Evolutionary conservation across 495 filamentous ascomycete species (phyloP), one percentile per base, ranked within the genome.

Genomic region (Aspergillus leporis): DNA sequence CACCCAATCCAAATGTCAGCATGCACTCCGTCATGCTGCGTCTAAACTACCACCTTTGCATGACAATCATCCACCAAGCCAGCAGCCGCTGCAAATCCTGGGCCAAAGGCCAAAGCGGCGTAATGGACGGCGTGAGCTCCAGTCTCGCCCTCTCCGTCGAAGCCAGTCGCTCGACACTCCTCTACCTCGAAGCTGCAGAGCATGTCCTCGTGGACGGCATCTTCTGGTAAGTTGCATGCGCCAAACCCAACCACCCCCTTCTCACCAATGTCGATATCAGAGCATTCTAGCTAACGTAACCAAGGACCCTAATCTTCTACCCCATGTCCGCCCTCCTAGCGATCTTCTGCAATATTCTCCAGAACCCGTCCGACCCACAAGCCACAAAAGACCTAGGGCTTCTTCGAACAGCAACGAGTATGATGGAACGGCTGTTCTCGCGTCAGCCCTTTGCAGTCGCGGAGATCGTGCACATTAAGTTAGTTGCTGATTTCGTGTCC

Each of bases 51-150:
- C 79, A 82, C 45, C 67, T 81, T 34, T 78, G 80, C 55, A 72
- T 83, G 66, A 76, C 73, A 5, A 75, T 78, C 21, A 82, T 84
- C 55, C 81, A 83, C 59, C 68, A 75, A 19, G 79, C 81, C 8
- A 82, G 78, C 48, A 77, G 76, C 19, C 61, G 79, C 12, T 82
- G 77, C 61, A 68, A 74, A 32, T 66, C 78, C 28, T 77, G 70
- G 74, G 57, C 56, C 16, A 63, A 72, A 3, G 67, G 64, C 14
- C 67, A 66, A 30, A 70, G 67, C 50, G 72, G 74, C 32, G 72
- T 78, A 59, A 70, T 67, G 60, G 71, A 78, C 41, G 79, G 79
- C 1, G 71, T 84, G 10, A 76, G 71, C 16, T 80, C 78, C 0
- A 82, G 80, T 53, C 65, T 83, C 2, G 73, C 73, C 0, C 62